These are phyloP conservation scores for Porodaedalea pini DNA, from an alignment of 1,284 basidiomycete genomes.

Conservation along the genomic window DNA sequence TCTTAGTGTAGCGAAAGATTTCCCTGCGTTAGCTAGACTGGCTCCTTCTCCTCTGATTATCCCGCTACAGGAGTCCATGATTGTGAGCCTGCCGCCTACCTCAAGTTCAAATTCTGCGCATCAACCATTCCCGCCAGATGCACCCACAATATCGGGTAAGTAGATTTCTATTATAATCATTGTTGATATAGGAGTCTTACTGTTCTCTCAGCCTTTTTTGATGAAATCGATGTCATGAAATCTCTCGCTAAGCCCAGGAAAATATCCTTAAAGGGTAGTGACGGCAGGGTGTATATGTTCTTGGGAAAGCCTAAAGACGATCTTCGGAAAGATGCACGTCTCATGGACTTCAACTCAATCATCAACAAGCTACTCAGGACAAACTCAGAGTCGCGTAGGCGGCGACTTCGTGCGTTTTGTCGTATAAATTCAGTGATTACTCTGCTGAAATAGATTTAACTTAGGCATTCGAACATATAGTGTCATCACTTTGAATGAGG, in stretches of 20 bases:
- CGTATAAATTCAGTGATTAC: not conserved
- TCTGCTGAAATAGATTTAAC: slow-evolving; percentile 12
- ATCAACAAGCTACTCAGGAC: slow-evolving; percentile 97
- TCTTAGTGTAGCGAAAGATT: slow-evolving; percentile 63
- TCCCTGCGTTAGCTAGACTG: slow-evolving; percentile 56
- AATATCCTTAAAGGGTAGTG: slow-evolving; percentile 79
- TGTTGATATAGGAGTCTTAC: not conserved
- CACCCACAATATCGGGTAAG: slow-evolving; percentile 77
- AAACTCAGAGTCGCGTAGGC: slow-evolving; percentile 87
- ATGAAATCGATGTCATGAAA: slow-evolving; percentile 89
- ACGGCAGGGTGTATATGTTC: slow-evolving; percentile 88
- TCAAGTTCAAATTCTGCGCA: slow-evolving; percentile 64
- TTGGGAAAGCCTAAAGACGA: slow-evolving; percentile 98
- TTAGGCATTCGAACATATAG: slow-evolving; percentile 94
- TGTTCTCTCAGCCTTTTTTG: slow-evolving; percentile 58
- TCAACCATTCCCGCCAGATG: slow-evolving; percentile 77
- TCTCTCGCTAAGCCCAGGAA: slow-evolving; percentile 93
- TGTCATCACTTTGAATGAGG: slow-evolving; percentile 94
- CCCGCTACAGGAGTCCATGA: slow-evolving; percentile 91
- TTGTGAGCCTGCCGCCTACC: slow-evolving; percentile 78
- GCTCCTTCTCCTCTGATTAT: slow-evolving; percentile 74
- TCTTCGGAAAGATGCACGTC: slow-evolving; percentile 91
- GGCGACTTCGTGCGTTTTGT: slow-evolving; percentile 73
- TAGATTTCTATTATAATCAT: not conserved
- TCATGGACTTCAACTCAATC: slow-evolving; percentile 99